phyloP scores from a whole-genome alignment of 2,329 filamentous ascomycete genomes.

The Colletotrichum godetiae region DNA sequence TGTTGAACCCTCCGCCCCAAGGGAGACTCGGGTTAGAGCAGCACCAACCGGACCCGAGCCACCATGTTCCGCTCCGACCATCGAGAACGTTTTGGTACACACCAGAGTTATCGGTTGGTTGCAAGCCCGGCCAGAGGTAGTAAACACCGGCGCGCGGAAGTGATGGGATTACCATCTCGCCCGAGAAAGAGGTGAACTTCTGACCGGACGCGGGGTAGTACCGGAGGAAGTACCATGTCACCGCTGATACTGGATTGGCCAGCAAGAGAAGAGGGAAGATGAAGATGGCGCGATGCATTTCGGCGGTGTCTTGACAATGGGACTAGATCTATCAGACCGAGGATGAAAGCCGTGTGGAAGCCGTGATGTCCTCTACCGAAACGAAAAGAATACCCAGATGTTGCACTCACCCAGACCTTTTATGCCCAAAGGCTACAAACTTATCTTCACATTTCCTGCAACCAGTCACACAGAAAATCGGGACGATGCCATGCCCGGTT shows the following conservation, averaged over 20 bases:
- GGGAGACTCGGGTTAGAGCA: conserved; percentile 50
- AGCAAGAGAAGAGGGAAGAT: background rate
- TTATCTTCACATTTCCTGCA: background rate
- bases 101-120: background rate
- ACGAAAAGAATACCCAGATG: background rate
- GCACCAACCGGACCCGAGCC: conserved; percentile 53
- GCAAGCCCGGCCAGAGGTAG: conserved; percentile 30
- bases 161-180: conserved; percentile 41
- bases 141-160: conserved; percentile 45
- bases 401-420: background rate
- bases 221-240: conserved; percentile 46
- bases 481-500: background rate
- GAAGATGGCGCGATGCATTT: background rate
- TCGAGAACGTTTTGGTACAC: background rate
- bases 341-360: background rate
- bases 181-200: conserved; percentile 44
- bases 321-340: background rate
- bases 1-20: conserved; percentile 51
- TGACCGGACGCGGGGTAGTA: conserved; percentile 43
- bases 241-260: conserved; percentile 36
- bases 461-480: background rate
- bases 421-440: background rate
- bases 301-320: background rate
- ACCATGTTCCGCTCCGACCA: conserved; percentile 46
- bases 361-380: background rate